Evolutionary conservation across 352 stramenopile species (phyloP), one percentile per base, ranked within the genome.

Genomic region (Hyphochytrium catenoides): DNA sequence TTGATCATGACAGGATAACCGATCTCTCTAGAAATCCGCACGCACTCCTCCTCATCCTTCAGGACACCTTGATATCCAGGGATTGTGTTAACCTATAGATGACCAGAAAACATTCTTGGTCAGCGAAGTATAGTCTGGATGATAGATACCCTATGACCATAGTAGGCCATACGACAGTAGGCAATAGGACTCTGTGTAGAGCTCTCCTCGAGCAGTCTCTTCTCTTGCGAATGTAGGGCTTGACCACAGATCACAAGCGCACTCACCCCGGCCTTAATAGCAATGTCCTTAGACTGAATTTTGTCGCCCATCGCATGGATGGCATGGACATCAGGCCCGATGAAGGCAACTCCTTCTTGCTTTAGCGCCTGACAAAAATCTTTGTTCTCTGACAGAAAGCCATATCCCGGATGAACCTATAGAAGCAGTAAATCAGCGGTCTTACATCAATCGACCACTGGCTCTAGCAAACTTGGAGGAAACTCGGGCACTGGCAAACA

Each of bases 361-460:
- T 84, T 55, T 3, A 82, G 54, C 0, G 52, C 50, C 36, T 85
- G 54, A 8, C 64, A 74, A 49, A 94, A 94, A 25, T 66, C 46
- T 25, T 79, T 66, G 56, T 95, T 95, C 57, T 94, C 83, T 21
- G 53, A 82, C n/a, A 95, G 41, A 41, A 95, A 95, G 26, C 83
- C 84, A 50, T 94, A 93, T 32, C 78, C 83, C 5, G 87, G 87
- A 49, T 95, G 85, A 23, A 95, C 32, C 32, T 38, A 38, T 8
- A 24, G 11, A 38, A 23, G 16, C 6, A 11, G 12, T 35, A 29
- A 20, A n/a, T 34, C n/a, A n/a, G n/a, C n/a, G n/a, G n/a, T n/a
- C n/a, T n/a, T n/a, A n/a, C n/a, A n/a, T n/a, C n/a, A n/a, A n/a
- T n/a, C n/a, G n/a, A n/a, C n/a, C n/a, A n/a, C n/a, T n/a, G n/a